Conservation (phyloP, 441 rosid species). For the Erysimum cheiri region DNA sequence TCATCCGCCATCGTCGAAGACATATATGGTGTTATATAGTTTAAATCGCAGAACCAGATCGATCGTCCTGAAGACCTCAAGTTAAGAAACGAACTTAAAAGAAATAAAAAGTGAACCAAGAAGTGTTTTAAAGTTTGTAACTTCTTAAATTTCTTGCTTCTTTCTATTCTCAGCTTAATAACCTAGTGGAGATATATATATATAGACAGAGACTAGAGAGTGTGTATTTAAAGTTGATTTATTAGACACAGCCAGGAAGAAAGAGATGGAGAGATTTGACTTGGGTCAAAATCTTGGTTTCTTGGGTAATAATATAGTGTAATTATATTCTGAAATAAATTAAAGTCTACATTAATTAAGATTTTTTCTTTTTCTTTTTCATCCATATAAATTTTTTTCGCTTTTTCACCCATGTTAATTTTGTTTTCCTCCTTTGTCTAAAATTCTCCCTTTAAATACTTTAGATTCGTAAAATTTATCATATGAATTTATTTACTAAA, state of each 20-base stretch:
- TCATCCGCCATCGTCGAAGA: conserved; percentile 50
- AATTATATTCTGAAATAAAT: neutral
- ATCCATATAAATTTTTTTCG: neutral
- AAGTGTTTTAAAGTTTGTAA: neutral
- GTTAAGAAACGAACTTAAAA: neutral
- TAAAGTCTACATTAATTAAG: neutral
- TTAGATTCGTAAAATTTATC: too few species aligned
- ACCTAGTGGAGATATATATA: neutral
- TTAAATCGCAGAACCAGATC: neutral
- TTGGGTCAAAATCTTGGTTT: neutral
- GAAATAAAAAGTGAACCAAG: neutral
- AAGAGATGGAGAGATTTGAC: neutral
- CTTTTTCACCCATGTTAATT: neutral
- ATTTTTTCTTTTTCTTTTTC: neutral
- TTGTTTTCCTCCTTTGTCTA: neutral
- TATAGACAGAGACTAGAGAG: neutral
- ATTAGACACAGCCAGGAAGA: neutral
- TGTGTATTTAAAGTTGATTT: neutral
- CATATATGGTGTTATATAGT: neutral
- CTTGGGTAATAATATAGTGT: neutral
- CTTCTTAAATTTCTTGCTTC: neutral
- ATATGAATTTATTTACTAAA: too few species aligned
- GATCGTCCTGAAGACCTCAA: neutral
- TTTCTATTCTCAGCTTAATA: neutral
- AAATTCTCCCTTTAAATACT: too few species aligned